phyloP scores from a whole-genome alignment of 768 basidiomycete genomes.

The Neoboletus magnificus region DNA sequence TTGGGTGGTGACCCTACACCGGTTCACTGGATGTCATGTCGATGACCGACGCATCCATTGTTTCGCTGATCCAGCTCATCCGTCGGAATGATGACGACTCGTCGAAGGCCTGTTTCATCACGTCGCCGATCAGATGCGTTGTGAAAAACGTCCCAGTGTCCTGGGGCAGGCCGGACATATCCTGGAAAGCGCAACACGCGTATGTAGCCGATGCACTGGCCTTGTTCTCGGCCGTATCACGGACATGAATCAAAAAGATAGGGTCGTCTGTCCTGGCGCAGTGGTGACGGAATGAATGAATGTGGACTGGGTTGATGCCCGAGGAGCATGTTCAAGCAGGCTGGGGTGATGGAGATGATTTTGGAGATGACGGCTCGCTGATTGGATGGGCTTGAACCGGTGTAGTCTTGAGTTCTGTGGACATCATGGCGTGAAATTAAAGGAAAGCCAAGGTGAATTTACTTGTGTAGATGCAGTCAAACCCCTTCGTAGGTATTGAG shows the following conservation, averaged over 20 bases:
- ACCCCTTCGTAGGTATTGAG: constrained; percentile 45
- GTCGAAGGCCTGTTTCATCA: neutral
- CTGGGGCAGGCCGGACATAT: neutral
- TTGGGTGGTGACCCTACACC: neutral
- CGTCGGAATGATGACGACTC: neutral
- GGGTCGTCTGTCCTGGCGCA: neutral
- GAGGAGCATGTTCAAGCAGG: neutral
- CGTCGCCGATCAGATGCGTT: neutral
- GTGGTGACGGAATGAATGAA: constrained; percentile 1
- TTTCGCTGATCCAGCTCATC: neutral
- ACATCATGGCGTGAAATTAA: neutral
- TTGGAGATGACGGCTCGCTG: no score
- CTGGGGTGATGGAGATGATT: neutral
- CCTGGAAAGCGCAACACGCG: neutral
- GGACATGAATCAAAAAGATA: neutral
- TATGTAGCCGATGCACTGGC: neutral
- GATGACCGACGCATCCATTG: neutral
- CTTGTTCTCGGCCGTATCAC: neutral
- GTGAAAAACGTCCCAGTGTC: neutral
- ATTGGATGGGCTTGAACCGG: neutral
- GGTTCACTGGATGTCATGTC: neutral
- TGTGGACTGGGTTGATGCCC: neutral
- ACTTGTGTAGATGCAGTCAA: neutral
- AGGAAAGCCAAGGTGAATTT: neutral
- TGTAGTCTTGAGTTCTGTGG: neutral